phyloP scores from a whole-genome alignment of 805 yeast species.

The Candida sanyiensis region DNA sequence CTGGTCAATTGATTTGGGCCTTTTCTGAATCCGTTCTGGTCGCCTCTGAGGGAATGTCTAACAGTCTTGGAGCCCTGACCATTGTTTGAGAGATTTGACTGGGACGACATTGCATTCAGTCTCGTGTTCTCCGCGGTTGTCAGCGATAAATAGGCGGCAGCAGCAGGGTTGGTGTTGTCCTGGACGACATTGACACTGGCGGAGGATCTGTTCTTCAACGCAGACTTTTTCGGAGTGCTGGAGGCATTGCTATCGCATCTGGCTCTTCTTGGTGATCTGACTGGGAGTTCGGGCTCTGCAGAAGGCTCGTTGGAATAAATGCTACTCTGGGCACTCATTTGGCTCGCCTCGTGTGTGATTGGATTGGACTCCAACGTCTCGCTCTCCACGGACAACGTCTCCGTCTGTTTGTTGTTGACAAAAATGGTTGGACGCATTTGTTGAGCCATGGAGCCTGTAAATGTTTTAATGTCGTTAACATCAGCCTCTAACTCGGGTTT shows the following conservation, averaged over 20 bases:
- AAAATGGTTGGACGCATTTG: constrained; percentile 37
- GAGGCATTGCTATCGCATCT: constrained; percentile 8
- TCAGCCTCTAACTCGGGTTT: constrained; percentile 16
- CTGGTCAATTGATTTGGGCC: constrained; percentile 1
- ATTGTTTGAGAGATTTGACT: constrained; percentile 7
- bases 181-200: constrained; percentile 20
- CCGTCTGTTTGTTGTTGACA: constrained; percentile 12
- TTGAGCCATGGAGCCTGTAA: constrained; percentile 36
- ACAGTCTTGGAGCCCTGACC: constrained; percentile 20
- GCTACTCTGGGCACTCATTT: constrained; percentile 9
- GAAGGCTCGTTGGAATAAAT: constrained; percentile 11
- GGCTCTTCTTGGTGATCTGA: constrained; percentile 28
- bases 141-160: constrained; percentile 57
- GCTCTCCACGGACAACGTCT: neutral
- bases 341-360: constrained; percentile 1
- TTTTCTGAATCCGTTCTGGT: constrained; percentile 5
- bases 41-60: constrained; percentile 12
- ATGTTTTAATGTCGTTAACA: neutral
- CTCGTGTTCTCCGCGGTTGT: constrained; percentile 79
- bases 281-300: constrained; percentile 25
- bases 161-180: constrained; percentile 37
- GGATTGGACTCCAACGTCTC: neutral
- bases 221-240: constrained; percentile 46
- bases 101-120: constrained; percentile 51
- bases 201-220: constrained; percentile 29